These are phyloP conservation scores for Gentiana macrophylla DNA, from an alignment of 257 asterid species.

Conservation along the genomic window DNA sequence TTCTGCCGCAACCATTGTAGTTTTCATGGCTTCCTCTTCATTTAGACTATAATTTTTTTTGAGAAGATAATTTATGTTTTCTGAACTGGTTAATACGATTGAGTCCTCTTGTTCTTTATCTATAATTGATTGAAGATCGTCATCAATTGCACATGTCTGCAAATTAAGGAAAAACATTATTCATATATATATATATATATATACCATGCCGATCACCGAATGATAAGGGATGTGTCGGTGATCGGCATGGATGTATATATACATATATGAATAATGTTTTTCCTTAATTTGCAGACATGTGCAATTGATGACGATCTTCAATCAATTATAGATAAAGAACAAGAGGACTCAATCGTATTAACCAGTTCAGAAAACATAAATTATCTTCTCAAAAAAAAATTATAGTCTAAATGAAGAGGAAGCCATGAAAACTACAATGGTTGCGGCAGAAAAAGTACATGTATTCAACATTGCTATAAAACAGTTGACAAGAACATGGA, in stretches of 20 bases:
- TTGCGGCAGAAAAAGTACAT: slow-evolving; percentile 5
- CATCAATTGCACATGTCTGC: slow-evolving; percentile 81
- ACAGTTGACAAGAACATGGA: slow-evolving; percentile 78
- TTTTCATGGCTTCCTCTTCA: slow-evolving; percentile 4
- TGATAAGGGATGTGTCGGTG: slow-evolving; percentile 38
- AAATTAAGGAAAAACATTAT: slow-evolving; percentile 7
- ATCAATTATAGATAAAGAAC: slow-evolving; percentile 19
- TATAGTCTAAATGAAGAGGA: no score
- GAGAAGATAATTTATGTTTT: no score
- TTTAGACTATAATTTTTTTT: no score
- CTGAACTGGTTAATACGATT: no score
- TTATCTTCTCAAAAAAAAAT: no score
- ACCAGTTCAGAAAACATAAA: no score
- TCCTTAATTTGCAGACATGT: slow-evolving; percentile 44
- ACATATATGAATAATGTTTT: neutral
- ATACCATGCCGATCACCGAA: slow-evolving; percentile 13
- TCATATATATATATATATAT: neutral
- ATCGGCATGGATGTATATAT: no score
- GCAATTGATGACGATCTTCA: slow-evolving; percentile 68
- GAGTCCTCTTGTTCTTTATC: slow-evolving; percentile 17
- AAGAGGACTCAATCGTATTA: slow-evolving; percentile 10
- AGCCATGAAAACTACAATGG: slow-evolving; percentile 19
- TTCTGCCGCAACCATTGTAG: slow-evolving; percentile 14
- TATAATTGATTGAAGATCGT: slow-evolving; percentile 39
- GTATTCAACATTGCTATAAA: slow-evolving; percentile 31